Percentiles rank a stretch among this genome's conserved stretches.
These are phyloP conservation scores for Hypsizygus marmoreus DNA, from an alignment of 768 basidiomycete species.

Conservation along the genomic window DNA sequence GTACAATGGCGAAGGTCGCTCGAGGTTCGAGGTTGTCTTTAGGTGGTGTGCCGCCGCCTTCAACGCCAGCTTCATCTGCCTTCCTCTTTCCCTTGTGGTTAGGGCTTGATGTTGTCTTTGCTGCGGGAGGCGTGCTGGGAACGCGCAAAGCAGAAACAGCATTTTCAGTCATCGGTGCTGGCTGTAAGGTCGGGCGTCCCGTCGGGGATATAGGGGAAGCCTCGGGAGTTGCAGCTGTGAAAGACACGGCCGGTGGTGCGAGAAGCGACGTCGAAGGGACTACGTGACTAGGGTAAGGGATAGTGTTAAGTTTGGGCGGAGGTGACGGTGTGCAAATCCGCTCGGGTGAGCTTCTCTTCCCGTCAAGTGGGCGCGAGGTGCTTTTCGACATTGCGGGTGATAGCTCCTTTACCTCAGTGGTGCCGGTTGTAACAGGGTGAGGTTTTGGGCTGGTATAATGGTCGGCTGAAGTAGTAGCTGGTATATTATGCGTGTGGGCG, in stretches of 20 bases:
- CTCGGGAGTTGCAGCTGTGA: slow-evolving; percentile 44
- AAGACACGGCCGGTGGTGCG: slow-evolving; percentile 38
- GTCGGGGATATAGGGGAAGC: slow-evolving; percentile 37
- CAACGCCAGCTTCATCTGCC: slow-evolving; percentile 64
- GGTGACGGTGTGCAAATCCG: slow-evolving; percentile 23
- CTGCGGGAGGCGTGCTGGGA: slow-evolving; percentile 31
- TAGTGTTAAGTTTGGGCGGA: slow-evolving; percentile 28
- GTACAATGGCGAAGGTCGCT: slow-evolving; percentile 66
- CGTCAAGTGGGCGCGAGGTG: slow-evolving; percentile 11
- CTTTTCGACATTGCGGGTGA: slow-evolving; percentile 17
- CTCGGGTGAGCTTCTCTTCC: slow-evolving; percentile 21
- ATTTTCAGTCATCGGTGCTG: slow-evolving; percentile 30
- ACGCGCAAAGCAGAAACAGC: slow-evolving; percentile 27
- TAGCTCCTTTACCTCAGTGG: slow-evolving; percentile 18
- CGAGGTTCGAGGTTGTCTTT: slow-evolving; percentile 53
- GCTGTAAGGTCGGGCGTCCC: slow-evolving; percentile 27
- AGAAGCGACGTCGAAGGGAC: slow-evolving; percentile 33
- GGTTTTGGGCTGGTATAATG: slow-evolving; percentile 12
- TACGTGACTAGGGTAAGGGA: slow-evolving; percentile 20
- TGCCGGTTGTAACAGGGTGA: slow-evolving; percentile 14
- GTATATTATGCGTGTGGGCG: slow-evolving; percentile 35
- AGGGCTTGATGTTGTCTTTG: slow-evolving; percentile 34
- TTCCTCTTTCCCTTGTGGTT: slow-evolving; percentile 65
- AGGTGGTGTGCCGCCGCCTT: slow-evolving; percentile 59
- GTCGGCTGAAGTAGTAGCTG: slow-evolving; percentile 28